Conservation (phyloP, 164 flowering plant species). For the Magnolia officinalis region DNA sequence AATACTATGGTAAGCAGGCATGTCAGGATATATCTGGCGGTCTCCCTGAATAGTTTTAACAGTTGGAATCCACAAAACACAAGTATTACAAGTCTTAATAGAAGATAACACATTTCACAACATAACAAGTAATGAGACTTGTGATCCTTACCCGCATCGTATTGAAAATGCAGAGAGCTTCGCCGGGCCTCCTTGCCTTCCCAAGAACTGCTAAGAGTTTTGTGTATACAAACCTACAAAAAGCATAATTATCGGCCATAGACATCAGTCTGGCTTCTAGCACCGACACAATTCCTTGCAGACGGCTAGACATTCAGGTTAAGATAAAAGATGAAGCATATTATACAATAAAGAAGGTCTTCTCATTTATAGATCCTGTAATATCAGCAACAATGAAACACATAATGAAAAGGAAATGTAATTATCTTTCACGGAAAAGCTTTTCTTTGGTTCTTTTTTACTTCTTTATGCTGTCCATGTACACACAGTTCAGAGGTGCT, state of each 20-base stretch:
- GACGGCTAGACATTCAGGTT: background rate
- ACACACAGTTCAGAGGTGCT: too few species aligned
- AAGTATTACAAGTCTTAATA: background rate
- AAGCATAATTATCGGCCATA: constrained; percentile 11
- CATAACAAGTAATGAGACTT: constrained; percentile 6
- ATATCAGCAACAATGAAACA: background rate
- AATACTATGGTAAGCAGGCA: constrained; percentile 81
- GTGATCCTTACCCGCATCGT: constrained; percentile 64
- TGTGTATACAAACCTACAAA: constrained; percentile 87
- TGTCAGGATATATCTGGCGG: constrained; percentile 74
- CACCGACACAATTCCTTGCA: background rate
- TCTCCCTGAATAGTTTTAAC: constrained; percentile 51
- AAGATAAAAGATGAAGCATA: background rate
- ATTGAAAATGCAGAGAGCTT: constrained; percentile 73
- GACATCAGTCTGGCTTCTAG: background rate
- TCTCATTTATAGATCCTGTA: background rate
- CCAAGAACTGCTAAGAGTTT: constrained; percentile 89
- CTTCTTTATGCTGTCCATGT: background rate
- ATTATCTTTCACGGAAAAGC: background rate
- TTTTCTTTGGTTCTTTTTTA: background rate
- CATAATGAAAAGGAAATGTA: background rate
- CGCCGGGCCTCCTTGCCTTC: constrained; percentile 74
- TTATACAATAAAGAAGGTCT: background rate
- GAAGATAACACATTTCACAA: background rate
- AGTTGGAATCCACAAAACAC: constrained; percentile 6